Conservation (phyloP, 148 eudicot genomes). For the Fagopyrum esculentum region DNA sequence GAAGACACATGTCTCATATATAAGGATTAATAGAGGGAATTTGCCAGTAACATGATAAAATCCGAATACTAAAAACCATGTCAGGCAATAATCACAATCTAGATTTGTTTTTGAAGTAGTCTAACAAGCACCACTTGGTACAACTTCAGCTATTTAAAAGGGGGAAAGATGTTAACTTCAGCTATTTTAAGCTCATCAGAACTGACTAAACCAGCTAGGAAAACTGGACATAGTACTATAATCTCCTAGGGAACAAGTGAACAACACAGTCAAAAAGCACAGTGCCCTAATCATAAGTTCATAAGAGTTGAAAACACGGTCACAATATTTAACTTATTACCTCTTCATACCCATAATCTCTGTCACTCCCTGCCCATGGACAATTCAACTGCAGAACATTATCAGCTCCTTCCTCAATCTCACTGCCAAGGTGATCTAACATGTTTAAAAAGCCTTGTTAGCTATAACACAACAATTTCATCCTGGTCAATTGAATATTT, state of each 20-base stretch:
- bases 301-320: not conserved
- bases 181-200: too few species aligned
- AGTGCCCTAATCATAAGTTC: not conserved
- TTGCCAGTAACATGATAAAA: not conserved
- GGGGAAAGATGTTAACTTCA: too few species aligned
- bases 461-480: not conserved
- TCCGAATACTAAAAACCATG: not conserved
- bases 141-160: too few species aligned
- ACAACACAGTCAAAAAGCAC: not conserved
- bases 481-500: not conserved
- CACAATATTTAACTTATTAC: slow-evolving; percentile 15
- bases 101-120: not conserved
- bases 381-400: slow-evolving; percentile 13
- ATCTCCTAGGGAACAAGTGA: not conserved
- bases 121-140: not conserved
- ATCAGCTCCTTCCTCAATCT: slow-evolving; percentile 22
- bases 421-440: slow-evolving; percentile 4
- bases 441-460: not conserved
- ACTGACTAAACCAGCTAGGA: not conserved
- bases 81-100: not conserved
- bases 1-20: not conserved
- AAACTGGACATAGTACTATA: not conserved
- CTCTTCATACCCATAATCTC: slow-evolving; percentile 37
- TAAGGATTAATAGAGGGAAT: not conserved
- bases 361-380: slow-evolving; percentile 32